Percentiles rank a stretch among this genome's conserved stretches.
phyloP scores from a whole-genome alignment of 306 rosid genomes.

The Fagus crenata region DNA sequence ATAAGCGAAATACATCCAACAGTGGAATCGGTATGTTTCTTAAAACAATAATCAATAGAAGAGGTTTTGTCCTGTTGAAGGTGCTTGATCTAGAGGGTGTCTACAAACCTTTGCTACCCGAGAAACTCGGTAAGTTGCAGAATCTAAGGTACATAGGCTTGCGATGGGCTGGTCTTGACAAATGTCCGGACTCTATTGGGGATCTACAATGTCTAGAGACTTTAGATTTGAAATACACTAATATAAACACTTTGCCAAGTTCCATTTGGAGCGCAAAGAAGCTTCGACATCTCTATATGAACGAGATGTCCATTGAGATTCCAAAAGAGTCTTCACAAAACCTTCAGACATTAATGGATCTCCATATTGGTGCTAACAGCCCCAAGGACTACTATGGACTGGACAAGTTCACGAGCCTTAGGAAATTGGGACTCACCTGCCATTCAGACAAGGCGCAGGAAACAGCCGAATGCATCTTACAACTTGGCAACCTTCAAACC shows the following conservation, averaged over 20 bases:
- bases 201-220: constrained; percentile 2
- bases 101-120: constrained; percentile 20
- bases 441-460: accelerated
- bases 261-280: constrained; percentile 21
- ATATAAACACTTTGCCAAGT: background rate
- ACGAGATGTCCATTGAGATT: background rate
- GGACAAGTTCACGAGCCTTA: background rate
- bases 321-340: background rate
- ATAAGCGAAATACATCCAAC: constrained; percentile 6
- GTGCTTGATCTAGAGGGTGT: constrained; percentile 36
- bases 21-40: constrained; percentile 6
- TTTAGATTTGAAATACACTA: constrained; percentile 27
- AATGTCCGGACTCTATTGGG: constrained; percentile 11
- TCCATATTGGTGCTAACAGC: background rate
- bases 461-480: background rate
- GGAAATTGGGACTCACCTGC: constrained; percentile 12
- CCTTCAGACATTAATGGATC: background rate
- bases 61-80: constrained; percentile 21
- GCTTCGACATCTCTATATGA: constrained; percentile 25
- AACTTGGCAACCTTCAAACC: background rate
- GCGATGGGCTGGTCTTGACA: constrained; percentile 27
- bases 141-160: constrained; percentile 22
- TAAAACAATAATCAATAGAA: background rate
- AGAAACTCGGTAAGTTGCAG: constrained; percentile 9
- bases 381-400: background rate